Evolutionary conservation across 441 rosid genomes (phyloP), one percentile per base, ranked within the genome.

Genomic region (Jatropha multifida): DNA sequence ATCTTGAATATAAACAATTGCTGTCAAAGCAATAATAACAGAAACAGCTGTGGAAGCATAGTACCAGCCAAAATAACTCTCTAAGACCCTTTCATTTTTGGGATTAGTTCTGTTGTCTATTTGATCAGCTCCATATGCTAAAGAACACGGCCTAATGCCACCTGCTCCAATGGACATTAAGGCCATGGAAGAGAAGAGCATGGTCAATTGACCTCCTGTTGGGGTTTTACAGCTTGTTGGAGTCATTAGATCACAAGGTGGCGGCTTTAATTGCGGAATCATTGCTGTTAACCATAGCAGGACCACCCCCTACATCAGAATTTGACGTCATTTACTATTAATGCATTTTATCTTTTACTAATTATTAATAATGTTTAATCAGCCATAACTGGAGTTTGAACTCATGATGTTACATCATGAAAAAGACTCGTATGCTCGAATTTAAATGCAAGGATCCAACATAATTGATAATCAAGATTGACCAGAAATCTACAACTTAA

Each of bases 91-190:
- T 71, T 88, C 84, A 11, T 93, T 90, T 71, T 87, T 85, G 5
- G 94, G 94, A 78, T 91, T 85, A 44, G 88, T 88, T 79, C 77
- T 88, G 71, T 86, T 84, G 74, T 91, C 88, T 56, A 92, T 61
- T 69, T 94, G 97, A 80, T 94, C 94, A 66, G 99, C 99, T 55
- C 99, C 97, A 80, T 91, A 94, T 63, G 97, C 97, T 48, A 94
- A 72, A 55, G 99, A 91, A 72, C 94, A 91, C n/a, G 99, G 95
- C 81, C 97, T 88, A 79, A 94, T 82, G 32, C 97, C 99, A 13
- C 99, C 99, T 7, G 97, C 94, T 73, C 97, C 97, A 10, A 87
- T 79, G 60, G 99, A 86, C 48, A 94, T 92, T 71, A 92, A 85
- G 9, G 85, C 90, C 44, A 92, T 87, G 14, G 97, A 84, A 32